A percentile compares a stretch with the other conserved stretches of the same genome.
These are phyloP conservation scores for Phellinidium pouzarii DNA, from an alignment of 1,284 basidiomycete species.

Conservation along the genomic window DNA sequence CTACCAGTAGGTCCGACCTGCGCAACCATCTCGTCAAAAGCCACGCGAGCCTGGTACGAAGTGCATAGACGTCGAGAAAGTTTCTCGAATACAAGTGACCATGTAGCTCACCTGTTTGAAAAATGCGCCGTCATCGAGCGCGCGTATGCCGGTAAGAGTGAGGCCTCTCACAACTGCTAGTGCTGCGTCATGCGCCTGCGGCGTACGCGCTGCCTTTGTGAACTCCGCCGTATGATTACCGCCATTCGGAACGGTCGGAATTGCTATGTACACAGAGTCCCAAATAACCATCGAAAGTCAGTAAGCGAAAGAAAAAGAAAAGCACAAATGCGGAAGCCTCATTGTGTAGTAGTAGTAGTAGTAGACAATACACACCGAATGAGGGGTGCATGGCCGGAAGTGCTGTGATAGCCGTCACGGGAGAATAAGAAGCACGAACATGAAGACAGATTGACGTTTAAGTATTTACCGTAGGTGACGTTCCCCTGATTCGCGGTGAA, in stretches of 20 bases:
- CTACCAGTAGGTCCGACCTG: no score
- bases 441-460: constrained; percentile 20
- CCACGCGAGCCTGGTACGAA: no score
- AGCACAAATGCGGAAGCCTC: no score
- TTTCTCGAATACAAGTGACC: no score
- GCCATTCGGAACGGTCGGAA: constrained; percentile 49
- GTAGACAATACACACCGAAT: constrained; percentile 22
- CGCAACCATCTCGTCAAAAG: no score
- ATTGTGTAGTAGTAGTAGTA: no score
- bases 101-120: constrained; percentile 25
- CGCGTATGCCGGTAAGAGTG: constrained; percentile 49
- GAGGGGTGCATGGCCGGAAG: constrained; percentile 25
- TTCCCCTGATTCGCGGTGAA: constrained; percentile 41
- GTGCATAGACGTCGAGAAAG: no score
- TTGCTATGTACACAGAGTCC: constrained; percentile 30
- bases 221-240: constrained; percentile 62
- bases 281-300: neutral
- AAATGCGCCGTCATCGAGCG: constrained; percentile 47
- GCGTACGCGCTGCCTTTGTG: constrained; percentile 44
- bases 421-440: constrained; percentile 7
- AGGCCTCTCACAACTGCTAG: constrained; percentile 53
- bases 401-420: constrained; percentile 2
- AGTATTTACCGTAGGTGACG: constrained; percentile 50
- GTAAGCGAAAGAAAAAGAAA: constrained; percentile 37
- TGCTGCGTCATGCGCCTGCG: constrained; percentile 49